phyloP scores from a whole-genome alignment of 1,284 basidiomycete species.

The Erythrobasidium hasegawianum region DNA sequence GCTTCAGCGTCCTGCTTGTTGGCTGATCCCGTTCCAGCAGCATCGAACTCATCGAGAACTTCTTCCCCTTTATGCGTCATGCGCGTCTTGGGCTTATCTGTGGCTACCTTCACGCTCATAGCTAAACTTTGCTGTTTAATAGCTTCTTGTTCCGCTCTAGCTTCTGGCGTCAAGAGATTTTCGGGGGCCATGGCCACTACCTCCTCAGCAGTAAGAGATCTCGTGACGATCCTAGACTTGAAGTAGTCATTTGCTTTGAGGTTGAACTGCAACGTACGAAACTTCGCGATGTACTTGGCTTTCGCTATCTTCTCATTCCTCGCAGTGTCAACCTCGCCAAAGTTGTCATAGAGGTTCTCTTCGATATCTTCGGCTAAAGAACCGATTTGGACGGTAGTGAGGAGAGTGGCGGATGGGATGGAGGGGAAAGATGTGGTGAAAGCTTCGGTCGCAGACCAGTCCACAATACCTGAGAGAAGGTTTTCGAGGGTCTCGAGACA shows the following conservation, averaged over 20 bases:
- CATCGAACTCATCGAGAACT: constrained; percentile 67
- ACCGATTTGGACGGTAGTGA: constrained; percentile 1
- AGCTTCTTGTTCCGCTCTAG: constrained; percentile 69
- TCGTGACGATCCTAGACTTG: constrained; percentile 58
- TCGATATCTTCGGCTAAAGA: constrained; percentile 42
- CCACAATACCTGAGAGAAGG: constrained; percentile 11
- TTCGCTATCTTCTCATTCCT: constrained; percentile 35
- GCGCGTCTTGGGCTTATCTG: constrained; percentile 68
- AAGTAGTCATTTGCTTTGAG: constrained; percentile 44
- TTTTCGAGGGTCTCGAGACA: constrained; percentile 29
- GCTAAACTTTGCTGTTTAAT: constrained; percentile 73
- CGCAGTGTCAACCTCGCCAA: constrained; percentile 41
- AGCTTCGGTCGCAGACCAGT: neutral
- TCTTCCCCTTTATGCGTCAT: constrained; percentile 84
- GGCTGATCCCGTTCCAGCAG: constrained; percentile 9
- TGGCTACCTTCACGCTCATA: constrained; percentile 71
- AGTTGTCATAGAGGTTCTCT: constrained; percentile 39
- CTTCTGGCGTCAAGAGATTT: constrained; percentile 76
- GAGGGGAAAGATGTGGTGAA: neutral
- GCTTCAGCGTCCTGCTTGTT: neutral
- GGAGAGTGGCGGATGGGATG: neutral
- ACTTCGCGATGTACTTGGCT: constrained; percentile 42
- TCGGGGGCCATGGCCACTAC: constrained; percentile 77
- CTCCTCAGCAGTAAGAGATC: constrained; percentile 61
- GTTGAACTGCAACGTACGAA: constrained; percentile 45